These are phyloP conservation scores for Ustilago bromivora DNA, from an alignment of 1,284 basidiomycete species.

Conservation along the genomic window DNA sequence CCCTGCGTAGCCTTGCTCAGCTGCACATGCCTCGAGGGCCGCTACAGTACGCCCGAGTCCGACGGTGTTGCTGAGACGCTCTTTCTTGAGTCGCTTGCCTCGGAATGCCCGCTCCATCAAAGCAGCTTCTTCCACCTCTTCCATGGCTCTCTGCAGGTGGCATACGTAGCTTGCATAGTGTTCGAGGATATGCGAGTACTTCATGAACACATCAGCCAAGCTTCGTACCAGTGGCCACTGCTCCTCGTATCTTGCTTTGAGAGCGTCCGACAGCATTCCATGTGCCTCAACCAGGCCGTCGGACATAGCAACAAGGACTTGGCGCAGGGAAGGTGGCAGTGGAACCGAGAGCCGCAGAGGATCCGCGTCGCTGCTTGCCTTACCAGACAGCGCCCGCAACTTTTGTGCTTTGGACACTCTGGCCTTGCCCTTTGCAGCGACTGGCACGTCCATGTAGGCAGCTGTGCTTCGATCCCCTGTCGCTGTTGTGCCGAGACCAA, in stretches of 20 bases:
- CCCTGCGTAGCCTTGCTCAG: constrained; percentile 89
- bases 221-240: constrained; percentile 65
- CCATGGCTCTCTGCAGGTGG: constrained; percentile 60
- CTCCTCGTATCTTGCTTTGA: constrained; percentile 61
- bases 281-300: constrained; percentile 59
- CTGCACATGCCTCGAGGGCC: constrained; percentile 79
- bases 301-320: constrained; percentile 54
- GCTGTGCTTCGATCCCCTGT: constrained; percentile 32
- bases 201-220: constrained; percentile 60
- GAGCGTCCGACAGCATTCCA: constrained; percentile 53
- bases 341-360: constrained; percentile 51
- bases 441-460: constrained; percentile 21
- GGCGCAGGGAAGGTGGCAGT: constrained; percentile 51
- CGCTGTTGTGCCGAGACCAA: constrained; percentile 46
- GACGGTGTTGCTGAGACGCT: constrained; percentile 61
- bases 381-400: constrained; percentile 30
- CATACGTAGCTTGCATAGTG: constrained; percentile 59
- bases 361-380: constrained; percentile 25
- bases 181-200: constrained; percentile 55
- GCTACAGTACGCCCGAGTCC: constrained; percentile 65
- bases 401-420: constrained; percentile 45
- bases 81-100: constrained; percentile 59
- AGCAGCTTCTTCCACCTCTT: constrained; percentile 60
- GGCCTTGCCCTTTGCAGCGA: constrained; percentile 13
- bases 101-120: constrained; percentile 63